Conservation (phyloP, 1,284 basidiomycete genomes). For the Papiliotrema nemorosa region DNA sequence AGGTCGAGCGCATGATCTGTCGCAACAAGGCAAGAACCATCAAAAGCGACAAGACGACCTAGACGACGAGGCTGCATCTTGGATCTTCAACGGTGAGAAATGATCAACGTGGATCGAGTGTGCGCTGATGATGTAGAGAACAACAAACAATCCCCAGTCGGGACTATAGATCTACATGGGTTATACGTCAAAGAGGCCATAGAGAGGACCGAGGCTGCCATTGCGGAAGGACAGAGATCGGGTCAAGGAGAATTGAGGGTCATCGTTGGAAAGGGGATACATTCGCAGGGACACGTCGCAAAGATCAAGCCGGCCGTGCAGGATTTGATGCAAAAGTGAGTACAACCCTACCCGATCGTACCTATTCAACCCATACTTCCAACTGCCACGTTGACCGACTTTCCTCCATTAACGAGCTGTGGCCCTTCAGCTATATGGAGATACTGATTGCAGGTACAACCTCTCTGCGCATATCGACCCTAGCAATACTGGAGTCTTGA, state of each 20-base stretch:
- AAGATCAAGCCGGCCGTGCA: constrained; percentile 94
- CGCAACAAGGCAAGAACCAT: constrained; percentile 76
- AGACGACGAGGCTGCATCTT: constrained; percentile 80
- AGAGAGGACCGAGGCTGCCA: constrained; percentile 62
- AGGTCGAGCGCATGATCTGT: constrained; percentile 75
- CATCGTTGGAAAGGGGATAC: constrained; percentile 89
- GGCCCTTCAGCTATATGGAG: no score
- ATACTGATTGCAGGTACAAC: constrained; percentile 56
- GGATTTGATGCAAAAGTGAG: constrained; percentile 71
- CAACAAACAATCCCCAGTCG: constrained; percentile 68
- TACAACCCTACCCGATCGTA: constrained; percentile 1
- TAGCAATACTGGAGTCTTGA: constrained; percentile 76
- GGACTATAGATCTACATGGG: constrained; percentile 84
- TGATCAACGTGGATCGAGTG: no score
- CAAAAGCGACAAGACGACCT: constrained; percentile 73
- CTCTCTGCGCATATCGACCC: constrained; percentile 75
- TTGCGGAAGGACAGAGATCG: constrained; percentile 63
- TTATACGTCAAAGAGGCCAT: constrained; percentile 93
- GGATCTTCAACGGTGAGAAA: constrained; percentile 76
- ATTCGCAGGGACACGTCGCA: constrained; percentile 72
- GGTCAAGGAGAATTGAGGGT: constrained; percentile 71
- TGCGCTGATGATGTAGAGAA: constrained; percentile 67
- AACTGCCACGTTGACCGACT: no score
- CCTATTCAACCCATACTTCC: no score
- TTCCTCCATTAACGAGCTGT: no score